These are phyloP conservation scores for Diutina neorugosa DNA, from an alignment of 1,139 yeast species.

Conservation along the genomic window DNA sequence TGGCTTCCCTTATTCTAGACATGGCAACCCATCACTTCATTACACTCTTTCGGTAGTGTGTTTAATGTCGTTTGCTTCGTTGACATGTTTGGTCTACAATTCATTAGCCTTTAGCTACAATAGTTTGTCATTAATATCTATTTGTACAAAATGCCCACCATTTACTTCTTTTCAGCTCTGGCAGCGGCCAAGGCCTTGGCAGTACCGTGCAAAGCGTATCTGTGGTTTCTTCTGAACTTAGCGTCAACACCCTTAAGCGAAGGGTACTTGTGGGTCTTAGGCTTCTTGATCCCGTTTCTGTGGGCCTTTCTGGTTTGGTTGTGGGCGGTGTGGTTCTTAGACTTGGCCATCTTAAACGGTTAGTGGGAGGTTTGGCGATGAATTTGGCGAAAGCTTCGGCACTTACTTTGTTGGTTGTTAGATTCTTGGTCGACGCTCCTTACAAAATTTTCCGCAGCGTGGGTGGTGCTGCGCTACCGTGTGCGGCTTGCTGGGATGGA, in stretches of 20 bases:
- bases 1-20: no score
- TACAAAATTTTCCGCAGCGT: slow-evolving; percentile 1
- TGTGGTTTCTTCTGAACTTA: slow-evolving; percentile 99
- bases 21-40: no score
- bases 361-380: background rate
- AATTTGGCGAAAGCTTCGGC: background rate
- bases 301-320: slow-evolving; percentile 99
- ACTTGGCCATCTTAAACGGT: slow-evolving; percentile 65
- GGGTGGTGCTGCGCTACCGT: slow-evolving; percentile 1
- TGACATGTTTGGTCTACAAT: no score
- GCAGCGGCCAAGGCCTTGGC: slow-evolving; percentile 68
- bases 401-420: slow-evolving; percentile 2
- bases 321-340: slow-evolving; percentile 99
- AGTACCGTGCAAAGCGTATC: slow-evolving; percentile 97
- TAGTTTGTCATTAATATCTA: background rate
- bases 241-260: slow-evolving; percentile 98
- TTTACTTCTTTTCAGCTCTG: slow-evolving; percentile 1
- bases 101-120: background rate
- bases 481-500: background rate
- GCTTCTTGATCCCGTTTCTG: slow-evolving; percentile 99
- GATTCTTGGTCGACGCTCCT: background rate
- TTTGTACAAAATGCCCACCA: background rate
- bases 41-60: no score
- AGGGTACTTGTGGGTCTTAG: slow-evolving; percentile 95
- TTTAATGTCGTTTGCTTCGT: no score